phyloP scores from a whole-genome alignment of 2,329 filamentous ascomycete species.

The Fusarium nurragi region DNA sequence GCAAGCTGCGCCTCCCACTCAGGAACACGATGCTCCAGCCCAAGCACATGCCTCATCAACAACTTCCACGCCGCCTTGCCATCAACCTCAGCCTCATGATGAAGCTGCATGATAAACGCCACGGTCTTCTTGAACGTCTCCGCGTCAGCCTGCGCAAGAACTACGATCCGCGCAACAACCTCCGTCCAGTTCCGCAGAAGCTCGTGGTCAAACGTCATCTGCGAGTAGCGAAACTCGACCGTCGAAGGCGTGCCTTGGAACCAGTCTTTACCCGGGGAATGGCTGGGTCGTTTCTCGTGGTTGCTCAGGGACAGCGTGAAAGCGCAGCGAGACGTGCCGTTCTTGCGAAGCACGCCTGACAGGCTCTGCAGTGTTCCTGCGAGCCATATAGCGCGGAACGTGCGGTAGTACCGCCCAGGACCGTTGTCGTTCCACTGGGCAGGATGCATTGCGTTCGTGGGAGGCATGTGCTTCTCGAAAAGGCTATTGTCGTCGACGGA shows the following conservation, averaged over 20 bases:
- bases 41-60: conserved; percentile 16
- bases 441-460: not conserved
- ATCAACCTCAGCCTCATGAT: not conserved
- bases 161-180: conserved; percentile 22
- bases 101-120: not conserved
- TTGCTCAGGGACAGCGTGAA: conserved; percentile 10
- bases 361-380: not conserved
- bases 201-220: conserved; percentile 40
- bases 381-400: conserved; percentile 25
- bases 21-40: conserved; percentile 21
- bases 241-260: conserved; percentile 30
- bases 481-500: not conserved
- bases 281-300: accelerated
- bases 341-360: accelerated
- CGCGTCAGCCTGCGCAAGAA: conserved; percentile 18
- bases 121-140: conserved; percentile 1
- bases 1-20: conserved; percentile 38
- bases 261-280: accelerated
- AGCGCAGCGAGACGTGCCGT: not conserved
- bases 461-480: conserved; percentile 4
- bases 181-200: conserved; percentile 39
- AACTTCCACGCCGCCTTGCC: conserved; percentile 11
- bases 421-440: conserved; percentile 17
- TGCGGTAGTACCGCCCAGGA: not conserved
- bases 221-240: conserved; percentile 41